These are phyloP conservation scores for Rhizophagus sp. DNA, from an alignment of 192 early-diverging fungal genomes.

Conservation along the genomic window DNA sequence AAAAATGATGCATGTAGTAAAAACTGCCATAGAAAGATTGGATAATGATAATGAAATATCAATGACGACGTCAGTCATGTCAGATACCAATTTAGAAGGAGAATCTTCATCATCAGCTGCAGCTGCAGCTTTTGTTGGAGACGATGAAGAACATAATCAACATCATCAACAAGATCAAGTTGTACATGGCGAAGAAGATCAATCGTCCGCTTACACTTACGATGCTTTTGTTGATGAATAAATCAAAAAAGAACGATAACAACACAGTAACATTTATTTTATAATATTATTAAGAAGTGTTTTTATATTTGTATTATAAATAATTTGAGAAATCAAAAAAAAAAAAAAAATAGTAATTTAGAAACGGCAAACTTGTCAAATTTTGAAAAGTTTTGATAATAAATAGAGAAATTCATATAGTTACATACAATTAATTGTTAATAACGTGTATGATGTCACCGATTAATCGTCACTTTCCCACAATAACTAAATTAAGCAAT, in stretches of 20 bases:
- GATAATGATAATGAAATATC: conserved; percentile 17
- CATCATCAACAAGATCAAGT: not conserved
- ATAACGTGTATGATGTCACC: no score
- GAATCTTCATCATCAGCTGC: not conserved
- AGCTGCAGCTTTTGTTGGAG: not conserved
- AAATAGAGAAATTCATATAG: no score
- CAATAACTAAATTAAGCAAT: not conserved
- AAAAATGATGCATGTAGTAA: conserved; percentile 45
- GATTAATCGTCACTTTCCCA: no score
- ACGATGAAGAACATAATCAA: not conserved
- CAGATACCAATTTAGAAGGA: not conserved
- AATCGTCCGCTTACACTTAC: not conserved
- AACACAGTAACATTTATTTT: no score
- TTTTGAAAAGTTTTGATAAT: no score
- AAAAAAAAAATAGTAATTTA: no score
- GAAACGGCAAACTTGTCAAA: no score
- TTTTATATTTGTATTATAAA: not conserved
- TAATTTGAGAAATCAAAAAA: not conserved
- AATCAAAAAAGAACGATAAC: not conserved
- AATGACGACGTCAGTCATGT: conserved; percentile 13
- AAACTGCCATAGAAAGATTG: conserved; percentile 48
- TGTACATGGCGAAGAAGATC: not conserved
- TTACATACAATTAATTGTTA: no score
- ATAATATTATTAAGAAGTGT: not conserved
- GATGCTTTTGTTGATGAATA: not conserved